phyloP scores from a whole-genome alignment of 495 filamentous ascomycete species.

The Hyaloscypha finlandica region DNA sequence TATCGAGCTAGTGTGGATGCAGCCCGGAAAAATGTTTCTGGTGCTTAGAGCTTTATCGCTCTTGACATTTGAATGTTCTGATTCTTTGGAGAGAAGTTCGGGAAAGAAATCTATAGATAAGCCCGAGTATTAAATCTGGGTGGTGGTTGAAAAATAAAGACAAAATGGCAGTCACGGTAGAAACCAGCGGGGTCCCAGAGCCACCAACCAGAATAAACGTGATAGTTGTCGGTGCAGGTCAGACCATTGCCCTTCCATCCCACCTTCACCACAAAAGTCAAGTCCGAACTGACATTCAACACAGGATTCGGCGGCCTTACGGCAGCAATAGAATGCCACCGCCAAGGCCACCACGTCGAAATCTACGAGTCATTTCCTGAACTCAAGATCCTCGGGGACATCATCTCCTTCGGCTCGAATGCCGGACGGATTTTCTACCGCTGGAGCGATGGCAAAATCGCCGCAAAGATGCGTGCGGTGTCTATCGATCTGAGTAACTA shows the following conservation, averaged over 20 bases:
- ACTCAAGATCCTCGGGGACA: constrained; percentile 48
- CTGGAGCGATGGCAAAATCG: constrained; percentile 48
- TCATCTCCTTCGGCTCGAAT: constrained; percentile 55
- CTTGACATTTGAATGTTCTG: background rate
- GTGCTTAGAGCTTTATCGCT: background rate
- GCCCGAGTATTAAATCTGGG: background rate
- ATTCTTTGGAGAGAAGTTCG: background rate
- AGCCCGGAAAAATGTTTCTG: background rate
- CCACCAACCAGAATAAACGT: constrained; percentile 49
- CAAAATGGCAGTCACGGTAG: background rate
- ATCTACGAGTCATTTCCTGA: constrained; percentile 53
- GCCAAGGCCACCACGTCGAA: constrained; percentile 59
- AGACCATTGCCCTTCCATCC: background rate
- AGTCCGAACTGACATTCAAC: background rate
- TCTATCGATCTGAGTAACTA: constrained; percentile 49
- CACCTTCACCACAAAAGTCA: too few species aligned
- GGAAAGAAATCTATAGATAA: background rate
- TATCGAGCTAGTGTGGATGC: background rate
- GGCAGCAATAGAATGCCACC: constrained; percentile 61
- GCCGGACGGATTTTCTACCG: constrained; percentile 48
- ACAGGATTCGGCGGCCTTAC: constrained; percentile 61
- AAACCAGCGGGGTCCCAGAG: background rate
- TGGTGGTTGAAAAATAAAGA: too few species aligned
- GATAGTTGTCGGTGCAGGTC: constrained; percentile 57
- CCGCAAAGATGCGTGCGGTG: constrained; percentile 49